Evolutionary conservation across 1,284 basidiomycete genomes (phyloP), one percentile per base, ranked within the genome.

Genomic region (Ceratobasidium sp.): DNA sequence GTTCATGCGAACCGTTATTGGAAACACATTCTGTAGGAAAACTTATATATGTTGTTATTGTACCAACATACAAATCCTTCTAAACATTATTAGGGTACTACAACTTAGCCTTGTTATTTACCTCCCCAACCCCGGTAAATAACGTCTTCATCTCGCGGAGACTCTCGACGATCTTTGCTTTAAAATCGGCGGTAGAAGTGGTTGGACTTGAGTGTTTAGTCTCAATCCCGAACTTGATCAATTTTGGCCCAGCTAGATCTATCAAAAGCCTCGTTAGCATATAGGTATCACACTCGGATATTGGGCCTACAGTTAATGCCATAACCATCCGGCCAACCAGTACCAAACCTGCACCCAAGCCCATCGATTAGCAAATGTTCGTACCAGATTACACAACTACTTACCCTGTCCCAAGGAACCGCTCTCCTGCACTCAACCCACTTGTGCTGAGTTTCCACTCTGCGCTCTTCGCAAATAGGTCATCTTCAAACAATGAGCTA

Each of bases 151-250:
- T 93, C 78, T 94, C 91, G 74, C 85, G 80, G 77, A 98, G 82
- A 19, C 92, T 89, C 74, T 88, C 84, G n/a, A 84, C 83, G 65
- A 98, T 82, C 59, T 88, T 87, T 75, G 85, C 79, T 79, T 92
- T 90, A 81, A 98, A 94, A 31, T 77, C 75, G 11, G 86, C 84
- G 11, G 95, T 96, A 34, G 92, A 93, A 31, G 94, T 96, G 43
- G 83, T 81, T 6, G 86, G 80, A 78, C 86, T 89, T 8, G 92
- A 92, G 77, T 87, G 84, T 82, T 98, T 98, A 73, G 92, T 93
- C 83, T 98, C 96, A 80, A 98, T 91, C 1, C 97, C 97, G 83
- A 98, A 97, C 83, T 96, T 98, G 83, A 98, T 88, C 76, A 91
- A 84, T 71, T 91, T 84, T 16, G 90, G 88, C 19, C 91, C 95